phyloP scores from a whole-genome alignment of 495 filamentous ascomycete genomes.

The Penicillium paradoxum region DNA sequence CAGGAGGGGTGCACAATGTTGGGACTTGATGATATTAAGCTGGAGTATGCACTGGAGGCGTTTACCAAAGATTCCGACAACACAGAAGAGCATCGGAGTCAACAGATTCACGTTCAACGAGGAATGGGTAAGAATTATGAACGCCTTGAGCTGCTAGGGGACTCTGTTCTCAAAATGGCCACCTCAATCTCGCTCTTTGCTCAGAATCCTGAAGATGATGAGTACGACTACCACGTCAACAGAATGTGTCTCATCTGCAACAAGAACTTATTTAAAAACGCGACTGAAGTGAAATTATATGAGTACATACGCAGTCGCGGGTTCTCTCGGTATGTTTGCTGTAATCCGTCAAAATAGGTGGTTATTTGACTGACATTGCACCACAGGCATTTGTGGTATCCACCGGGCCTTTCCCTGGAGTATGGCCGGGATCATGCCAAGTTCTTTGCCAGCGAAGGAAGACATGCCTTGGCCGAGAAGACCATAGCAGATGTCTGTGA shows the following conservation, averaged over 20 bases:
- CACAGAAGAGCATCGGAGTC: slow-evolving; percentile 66
- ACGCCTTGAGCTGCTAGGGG: slow-evolving; percentile 88
- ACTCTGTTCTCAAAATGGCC: slow-evolving; percentile 93
- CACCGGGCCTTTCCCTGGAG: slow-evolving; percentile 62
- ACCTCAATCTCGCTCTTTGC: slow-evolving; percentile 82
- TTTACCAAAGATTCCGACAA: slow-evolving; percentile 95
- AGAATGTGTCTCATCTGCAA: slow-evolving; percentile 94
- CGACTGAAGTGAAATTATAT: slow-evolving; percentile 57
- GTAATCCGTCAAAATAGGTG: neutral
- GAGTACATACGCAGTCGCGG: slow-evolving; percentile 77
- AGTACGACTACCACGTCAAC: slow-evolving; percentile 83
- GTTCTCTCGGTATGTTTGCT: slow-evolving; percentile 63
- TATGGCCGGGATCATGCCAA: slow-evolving; percentile 56
- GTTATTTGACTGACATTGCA: neutral
- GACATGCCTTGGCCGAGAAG: slow-evolving; percentile 77
- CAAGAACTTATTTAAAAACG: slow-evolving; percentile 76
- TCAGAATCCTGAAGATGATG: slow-evolving; percentile 69
- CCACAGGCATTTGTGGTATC: slow-evolving; percentile 63
- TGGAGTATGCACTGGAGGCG: slow-evolving; percentile 76
- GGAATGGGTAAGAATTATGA: slow-evolving; percentile 99
- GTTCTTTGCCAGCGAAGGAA: slow-evolving; percentile 45
- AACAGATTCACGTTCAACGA: slow-evolving; percentile 68
- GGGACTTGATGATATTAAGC: slow-evolving; percentile 51
- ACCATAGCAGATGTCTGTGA: slow-evolving; percentile 97
- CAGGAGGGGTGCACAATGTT: slow-evolving; percentile 63